Evolutionary conservation across 169 alveolate species (phyloP).

Genomic region (Plasmodium billcollinsi): DNA sequence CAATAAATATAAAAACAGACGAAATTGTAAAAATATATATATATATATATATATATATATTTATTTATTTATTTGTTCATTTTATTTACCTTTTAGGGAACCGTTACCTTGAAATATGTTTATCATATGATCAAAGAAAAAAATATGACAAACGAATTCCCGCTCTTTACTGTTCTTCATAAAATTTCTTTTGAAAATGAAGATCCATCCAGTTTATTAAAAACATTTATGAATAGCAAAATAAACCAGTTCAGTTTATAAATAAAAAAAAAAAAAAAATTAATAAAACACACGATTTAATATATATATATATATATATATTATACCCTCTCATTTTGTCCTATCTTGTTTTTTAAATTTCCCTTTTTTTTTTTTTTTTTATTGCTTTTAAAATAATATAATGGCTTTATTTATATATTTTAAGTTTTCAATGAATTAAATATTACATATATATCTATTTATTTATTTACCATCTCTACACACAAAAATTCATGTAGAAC

Average conservation of each 20-base stretch:
- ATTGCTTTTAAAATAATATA: no score
- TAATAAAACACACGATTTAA: no score
- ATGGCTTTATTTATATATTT: no score
- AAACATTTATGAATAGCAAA: constrained; percentile 33
- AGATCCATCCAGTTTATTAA: constrained; percentile 44
- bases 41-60: neutral
- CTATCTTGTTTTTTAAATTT: no score
- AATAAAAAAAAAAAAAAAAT: neutral
- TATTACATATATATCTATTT: no score
- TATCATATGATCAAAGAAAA: constrained; percentile 51
- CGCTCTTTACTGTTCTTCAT: constrained; percentile 62
- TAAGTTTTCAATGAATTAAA: no score
- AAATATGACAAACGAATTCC: constrained; percentile 41
- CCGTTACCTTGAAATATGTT: constrained; percentile 47
- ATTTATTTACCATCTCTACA: no score
- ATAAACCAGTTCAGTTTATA: constrained; percentile 6
- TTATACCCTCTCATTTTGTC: neutral
- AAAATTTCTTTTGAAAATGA: constrained; percentile 63
- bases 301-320: constrained; percentile 8
- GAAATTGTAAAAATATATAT: neutral
- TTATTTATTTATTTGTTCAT: neutral
- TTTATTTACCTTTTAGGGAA: constrained; percentile 44
- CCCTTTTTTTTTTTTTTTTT: no score
- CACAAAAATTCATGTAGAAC: no score
- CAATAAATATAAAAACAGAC: neutral